These are phyloP conservation scores for Rhamnella rubrinervis DNA, from an alignment of 331 rosid genomes.

Conservation along the genomic window DNA sequence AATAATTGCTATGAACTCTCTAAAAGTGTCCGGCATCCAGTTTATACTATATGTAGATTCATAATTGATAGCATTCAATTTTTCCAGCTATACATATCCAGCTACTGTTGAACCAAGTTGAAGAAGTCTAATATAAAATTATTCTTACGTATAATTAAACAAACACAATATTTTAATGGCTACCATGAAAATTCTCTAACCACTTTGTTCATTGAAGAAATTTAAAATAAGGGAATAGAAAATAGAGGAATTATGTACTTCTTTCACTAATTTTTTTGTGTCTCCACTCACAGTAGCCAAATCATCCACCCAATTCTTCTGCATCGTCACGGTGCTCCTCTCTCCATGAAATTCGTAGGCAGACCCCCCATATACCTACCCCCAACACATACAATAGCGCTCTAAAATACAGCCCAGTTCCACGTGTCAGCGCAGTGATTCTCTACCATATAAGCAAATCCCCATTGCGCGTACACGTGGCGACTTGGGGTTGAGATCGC, in stretches of 20 bases:
- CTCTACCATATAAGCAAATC: neutral
- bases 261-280: neutral
- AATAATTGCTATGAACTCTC: no score
- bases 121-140: neutral
- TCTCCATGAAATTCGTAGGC: neutral
- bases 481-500: neutral
- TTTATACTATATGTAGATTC: no score
- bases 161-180: neutral
- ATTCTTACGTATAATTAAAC: neutral
- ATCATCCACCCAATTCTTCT: neutral
- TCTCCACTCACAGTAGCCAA: constrained; percentile 5
- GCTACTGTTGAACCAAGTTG: neutral
- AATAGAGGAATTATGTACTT: neutral
- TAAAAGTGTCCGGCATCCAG: no score
- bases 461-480: neutral
- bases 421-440: neutral
- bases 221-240: neutral
- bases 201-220: neutral
- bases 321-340: neutral
- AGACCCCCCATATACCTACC: no score
- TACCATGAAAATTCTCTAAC: neutral
- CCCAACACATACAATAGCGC: neutral
- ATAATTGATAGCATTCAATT: neutral
- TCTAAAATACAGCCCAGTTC: neutral
- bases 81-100: neutral